Conservation (phyloP, 441 rosid genomes). For the Flueggea neowawraea region DNA sequence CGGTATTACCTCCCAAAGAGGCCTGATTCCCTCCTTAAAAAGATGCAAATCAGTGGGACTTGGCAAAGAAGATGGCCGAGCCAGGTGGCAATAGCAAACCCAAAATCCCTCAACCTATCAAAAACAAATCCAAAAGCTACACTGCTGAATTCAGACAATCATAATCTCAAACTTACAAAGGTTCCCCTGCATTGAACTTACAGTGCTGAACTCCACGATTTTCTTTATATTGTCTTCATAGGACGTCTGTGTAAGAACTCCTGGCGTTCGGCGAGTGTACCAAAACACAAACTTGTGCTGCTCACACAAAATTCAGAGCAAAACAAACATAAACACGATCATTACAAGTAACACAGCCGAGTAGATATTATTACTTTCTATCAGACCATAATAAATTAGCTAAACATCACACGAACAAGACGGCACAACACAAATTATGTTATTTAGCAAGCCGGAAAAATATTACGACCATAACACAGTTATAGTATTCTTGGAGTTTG, state of each 20-base stretch:
- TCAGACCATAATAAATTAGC: background rate
- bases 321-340: background rate
- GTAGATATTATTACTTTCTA: background rate
- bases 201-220: slow-evolving; percentile 88
- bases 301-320: slow-evolving; percentile 1
- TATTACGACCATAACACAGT: too few relatives aligned
- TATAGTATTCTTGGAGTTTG: too few relatives aligned
- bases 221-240: slow-evolving; percentile 96
- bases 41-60: slow-evolving; percentile 95
- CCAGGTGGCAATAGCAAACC: slow-evolving; percentile 92
- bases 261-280: slow-evolving; percentile 95
- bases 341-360: background rate
- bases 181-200: slow-evolving; percentile 27
- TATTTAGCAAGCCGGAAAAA: too few relatives aligned
- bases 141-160: slow-evolving; percentile 5
- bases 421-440: too few relatives aligned
- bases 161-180: background rate
- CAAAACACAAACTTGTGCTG: slow-evolving; percentile 87
- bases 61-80: slow-evolving; percentile 87
- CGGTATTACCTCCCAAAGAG: too few relatives aligned
- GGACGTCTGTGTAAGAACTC: slow-evolving; percentile 80
- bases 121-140: slow-evolving; percentile 7
- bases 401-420: too few relatives aligned
- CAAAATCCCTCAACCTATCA: slow-evolving; percentile 89
- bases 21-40: too few relatives aligned